Conservation (phyloP, 768 basidiomycete species). For the Gymnopilus dilepis region DNA sequence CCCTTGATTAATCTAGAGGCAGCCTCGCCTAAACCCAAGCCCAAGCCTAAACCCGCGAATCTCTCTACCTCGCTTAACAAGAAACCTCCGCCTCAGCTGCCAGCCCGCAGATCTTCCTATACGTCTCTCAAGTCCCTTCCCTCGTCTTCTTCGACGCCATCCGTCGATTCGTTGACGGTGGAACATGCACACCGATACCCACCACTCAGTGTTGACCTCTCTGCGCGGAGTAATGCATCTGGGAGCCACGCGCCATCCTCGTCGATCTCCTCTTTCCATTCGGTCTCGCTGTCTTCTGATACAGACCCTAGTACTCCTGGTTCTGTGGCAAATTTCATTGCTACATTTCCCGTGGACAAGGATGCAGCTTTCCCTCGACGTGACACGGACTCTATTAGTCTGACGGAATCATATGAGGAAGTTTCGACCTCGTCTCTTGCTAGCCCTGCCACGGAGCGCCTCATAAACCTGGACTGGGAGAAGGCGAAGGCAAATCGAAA, state of each 20-base stretch:
- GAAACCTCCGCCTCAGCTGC: constrained; percentile 57
- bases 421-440: constrained; percentile 58
- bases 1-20: constrained; percentile 66
- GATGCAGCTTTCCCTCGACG: constrained; percentile 29
- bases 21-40: constrained; percentile 41
- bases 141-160: constrained; percentile 38
- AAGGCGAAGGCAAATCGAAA: constrained; percentile 42
- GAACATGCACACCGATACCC: constrained; percentile 66
- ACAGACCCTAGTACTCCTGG: constrained; percentile 47
- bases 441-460: constrained; percentile 53
- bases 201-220: constrained; percentile 43
- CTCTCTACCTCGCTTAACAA: constrained; percentile 23
- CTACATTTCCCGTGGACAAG: constrained; percentile 53
- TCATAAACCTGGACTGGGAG: constrained; percentile 56
- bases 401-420: constrained; percentile 77
- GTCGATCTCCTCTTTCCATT: constrained; percentile 84
- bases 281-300: constrained; percentile 80
- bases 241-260: constrained; percentile 63
- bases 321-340: constrained; percentile 47
- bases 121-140: constrained; percentile 48
- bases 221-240: constrained; percentile 31
- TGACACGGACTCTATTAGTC: constrained; percentile 54
- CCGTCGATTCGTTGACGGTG: constrained; percentile 55
- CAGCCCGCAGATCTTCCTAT: constrained; percentile 68
- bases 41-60: constrained; percentile 30